Conservation (phyloP, 2,329 filamentous ascomycete genomes). For the Fusarium haematococcum region DNA sequence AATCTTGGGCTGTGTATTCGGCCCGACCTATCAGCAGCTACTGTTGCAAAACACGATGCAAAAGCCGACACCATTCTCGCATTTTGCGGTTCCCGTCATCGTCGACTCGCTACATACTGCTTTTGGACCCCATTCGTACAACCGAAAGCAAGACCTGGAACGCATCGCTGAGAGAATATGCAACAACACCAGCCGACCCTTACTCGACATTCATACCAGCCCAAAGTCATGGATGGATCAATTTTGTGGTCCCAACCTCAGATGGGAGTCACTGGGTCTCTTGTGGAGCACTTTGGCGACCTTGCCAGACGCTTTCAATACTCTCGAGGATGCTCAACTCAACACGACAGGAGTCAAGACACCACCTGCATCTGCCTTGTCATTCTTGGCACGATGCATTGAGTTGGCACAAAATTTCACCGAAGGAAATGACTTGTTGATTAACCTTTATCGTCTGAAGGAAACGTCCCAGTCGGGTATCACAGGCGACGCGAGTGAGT, state of each 20-base stretch:
- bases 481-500: slow-evolving; percentile 27
- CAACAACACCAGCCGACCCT: slow-evolving; percentile 47
- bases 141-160: neutral
- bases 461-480: slow-evolving; percentile 1
- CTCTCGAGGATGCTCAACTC: neutral
- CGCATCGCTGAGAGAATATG: slow-evolving; percentile 42
- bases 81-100: slow-evolving; percentile 1
- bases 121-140: neutral
- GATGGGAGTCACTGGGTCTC: slow-evolving; percentile 54
- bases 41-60: neutral
- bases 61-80: neutral
- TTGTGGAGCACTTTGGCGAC: slow-evolving; percentile 41
- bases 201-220: slow-evolving; percentile 49
- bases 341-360: neutral
- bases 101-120: neutral
- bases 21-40: slow-evolving; percentile 1
- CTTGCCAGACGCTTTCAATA: slow-evolving; percentile 4
- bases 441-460: slow-evolving; percentile 17
- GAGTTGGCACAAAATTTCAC: slow-evolving; percentile 5
- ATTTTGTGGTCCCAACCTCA: slow-evolving; percentile 50
- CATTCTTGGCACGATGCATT: slow-evolving; percentile 11
- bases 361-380: neutral
- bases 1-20: slow-evolving; percentile 8
- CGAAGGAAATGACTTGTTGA: slow-evolving; percentile 15
- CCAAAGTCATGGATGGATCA: slow-evolving; percentile 49